A percentile compares a stretch with the other conserved stretches of the same genome.
These are phyloP conservation scores for Exophiala sideris DNA, from an alignment of 2,329 filamentous ascomycete genomes.

Conservation along the genomic window DNA sequence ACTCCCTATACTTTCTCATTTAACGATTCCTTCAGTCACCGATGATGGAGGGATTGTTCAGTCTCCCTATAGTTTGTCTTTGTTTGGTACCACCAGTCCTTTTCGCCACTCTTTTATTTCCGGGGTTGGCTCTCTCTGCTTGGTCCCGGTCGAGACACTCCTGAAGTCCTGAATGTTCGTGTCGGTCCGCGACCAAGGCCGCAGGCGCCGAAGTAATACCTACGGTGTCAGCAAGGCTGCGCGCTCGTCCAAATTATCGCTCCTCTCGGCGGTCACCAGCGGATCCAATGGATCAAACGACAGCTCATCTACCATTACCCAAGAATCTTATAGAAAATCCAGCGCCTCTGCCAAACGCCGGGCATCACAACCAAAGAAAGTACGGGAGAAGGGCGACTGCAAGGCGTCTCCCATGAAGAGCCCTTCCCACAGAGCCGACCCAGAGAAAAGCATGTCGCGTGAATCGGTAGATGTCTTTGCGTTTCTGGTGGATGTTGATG, in stretches of 20 bases:
- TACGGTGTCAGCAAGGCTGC: slow-evolving; percentile 24
- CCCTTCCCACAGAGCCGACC: background rate
- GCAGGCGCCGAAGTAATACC: slow-evolving; percentile 23
- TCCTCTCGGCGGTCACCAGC: slow-evolving; percentile 27
- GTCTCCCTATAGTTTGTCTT: slow-evolving; percentile 7
- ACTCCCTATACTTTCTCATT: slow-evolving; percentile 5
- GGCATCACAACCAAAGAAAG: slow-evolving; percentile 12
- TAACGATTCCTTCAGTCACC: background rate
- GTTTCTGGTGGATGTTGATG: slow-evolving; percentile 24
- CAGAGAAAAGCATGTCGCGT: slow-evolving; percentile 19
- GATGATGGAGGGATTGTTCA: slow-evolving; percentile 15
- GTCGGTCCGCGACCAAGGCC: slow-evolving; percentile 24
- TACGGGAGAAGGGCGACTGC: slow-evolving; percentile 5
- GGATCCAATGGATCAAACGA: slow-evolving; percentile 27
- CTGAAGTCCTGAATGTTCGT: slow-evolving; percentile 19
- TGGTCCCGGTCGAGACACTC: background rate
- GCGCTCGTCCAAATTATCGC: slow-evolving; percentile 27
- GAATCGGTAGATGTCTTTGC: slow-evolving; percentile 25
- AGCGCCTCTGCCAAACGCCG: slow-evolving; percentile 10
- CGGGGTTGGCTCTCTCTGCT: background rate
- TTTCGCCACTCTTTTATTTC: background rate
- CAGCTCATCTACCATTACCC: slow-evolving; percentile 26
- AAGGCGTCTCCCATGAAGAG: slow-evolving; percentile 5
- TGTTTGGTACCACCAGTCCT: slow-evolving; percentile 8
- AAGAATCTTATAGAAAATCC: slow-evolving; percentile 26